A percentile compares a stretch with the other conserved stretches of the same genome.
Evolutionary conservation across 2,329 filamentous ascomycete genomes (phyloP).

Genomic region (Aphanocladium album): DNA sequence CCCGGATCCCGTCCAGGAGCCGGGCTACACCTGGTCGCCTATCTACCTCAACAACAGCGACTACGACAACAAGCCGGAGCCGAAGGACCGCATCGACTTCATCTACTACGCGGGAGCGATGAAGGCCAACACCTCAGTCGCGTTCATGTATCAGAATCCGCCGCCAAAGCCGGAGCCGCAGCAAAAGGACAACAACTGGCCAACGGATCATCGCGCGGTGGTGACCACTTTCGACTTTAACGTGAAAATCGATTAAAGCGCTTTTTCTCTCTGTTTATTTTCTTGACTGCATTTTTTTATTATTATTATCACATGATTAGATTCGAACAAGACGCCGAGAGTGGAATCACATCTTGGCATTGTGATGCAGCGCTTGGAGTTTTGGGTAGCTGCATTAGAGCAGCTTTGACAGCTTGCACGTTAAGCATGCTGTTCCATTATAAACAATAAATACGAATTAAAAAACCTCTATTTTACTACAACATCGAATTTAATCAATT

Average conservation of each 20-base stretch:
- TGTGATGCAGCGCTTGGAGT: not conserved
- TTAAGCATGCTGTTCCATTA: not conserved
- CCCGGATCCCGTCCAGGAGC: constrained; percentile 28
- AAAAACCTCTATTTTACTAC: not conserved
- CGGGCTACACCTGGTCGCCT: constrained; percentile 38
- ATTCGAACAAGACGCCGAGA: not conserved
- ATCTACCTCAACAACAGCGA: constrained; percentile 28
- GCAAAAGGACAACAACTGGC: constrained; percentile 34
- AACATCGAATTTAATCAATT: no score
- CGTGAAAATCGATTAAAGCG: not conserved
- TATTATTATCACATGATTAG: not conserved
- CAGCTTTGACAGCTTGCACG: not conserved
- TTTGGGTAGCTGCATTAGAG: not conserved
- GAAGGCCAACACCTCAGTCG: constrained; percentile 20
- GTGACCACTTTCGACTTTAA: constrained; percentile 25
- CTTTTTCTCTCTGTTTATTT: not conserved
- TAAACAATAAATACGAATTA: not conserved
- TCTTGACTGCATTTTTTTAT: not conserved
- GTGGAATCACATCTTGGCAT: not conserved
- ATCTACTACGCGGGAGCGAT: constrained; percentile 33
- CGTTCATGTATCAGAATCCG: constrained; percentile 25
- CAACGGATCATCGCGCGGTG: constrained; percentile 33
- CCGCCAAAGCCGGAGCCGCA: constrained; percentile 27
- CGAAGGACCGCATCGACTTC: constrained; percentile 39
- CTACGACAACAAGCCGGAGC: constrained; percentile 25